phyloP scores from a whole-genome alignment of 176 grass and related monocot genomes.

The Eleusine coracana region DNA sequence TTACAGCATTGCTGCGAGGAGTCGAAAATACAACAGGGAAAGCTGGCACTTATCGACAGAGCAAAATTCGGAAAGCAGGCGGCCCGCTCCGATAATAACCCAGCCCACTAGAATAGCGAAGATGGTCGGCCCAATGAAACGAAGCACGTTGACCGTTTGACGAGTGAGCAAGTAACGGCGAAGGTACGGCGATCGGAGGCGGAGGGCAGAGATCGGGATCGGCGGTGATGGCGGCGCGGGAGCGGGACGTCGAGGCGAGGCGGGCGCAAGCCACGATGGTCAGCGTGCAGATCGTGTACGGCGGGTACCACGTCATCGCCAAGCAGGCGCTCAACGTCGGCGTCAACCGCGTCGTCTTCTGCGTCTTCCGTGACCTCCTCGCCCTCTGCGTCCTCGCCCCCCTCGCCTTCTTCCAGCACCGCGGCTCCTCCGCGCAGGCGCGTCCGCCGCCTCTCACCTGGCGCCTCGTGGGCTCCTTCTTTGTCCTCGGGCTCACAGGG shows the following conservation, averaged over 20 bases:
- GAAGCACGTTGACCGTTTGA: background rate
- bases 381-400: constrained; percentile 77
- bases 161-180: background rate
- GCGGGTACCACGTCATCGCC: constrained; percentile 82
- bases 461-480: constrained; percentile 65
- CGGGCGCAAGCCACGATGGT: constrained; percentile 72
- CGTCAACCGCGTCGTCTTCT: constrained; percentile 87
- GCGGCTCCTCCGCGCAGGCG: constrained; percentile 29
- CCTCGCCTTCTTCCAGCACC: constrained; percentile 66
- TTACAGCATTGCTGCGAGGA: too few species aligned
- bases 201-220: constrained; percentile 28
- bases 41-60: too few species aligned
- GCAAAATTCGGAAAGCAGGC: background rate
- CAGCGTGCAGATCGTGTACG: constrained; percentile 58
- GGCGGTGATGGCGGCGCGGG: constrained; percentile 36
- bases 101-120: background rate
- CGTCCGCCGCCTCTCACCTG: constrained; percentile 51
- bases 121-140: constrained; percentile 1
- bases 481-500: constrained; percentile 86
- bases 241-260: constrained; percentile 32
- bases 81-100: background rate
- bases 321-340: constrained; percentile 83
- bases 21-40: too few species aligned
- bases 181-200: background rate
- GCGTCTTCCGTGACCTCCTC: constrained; percentile 83